Percentiles rank a stretch among this genome's conserved stretches.
Conservation (phyloP, 495 filamentous ascomycete species). For the Neurospora tetraspora region DNA sequence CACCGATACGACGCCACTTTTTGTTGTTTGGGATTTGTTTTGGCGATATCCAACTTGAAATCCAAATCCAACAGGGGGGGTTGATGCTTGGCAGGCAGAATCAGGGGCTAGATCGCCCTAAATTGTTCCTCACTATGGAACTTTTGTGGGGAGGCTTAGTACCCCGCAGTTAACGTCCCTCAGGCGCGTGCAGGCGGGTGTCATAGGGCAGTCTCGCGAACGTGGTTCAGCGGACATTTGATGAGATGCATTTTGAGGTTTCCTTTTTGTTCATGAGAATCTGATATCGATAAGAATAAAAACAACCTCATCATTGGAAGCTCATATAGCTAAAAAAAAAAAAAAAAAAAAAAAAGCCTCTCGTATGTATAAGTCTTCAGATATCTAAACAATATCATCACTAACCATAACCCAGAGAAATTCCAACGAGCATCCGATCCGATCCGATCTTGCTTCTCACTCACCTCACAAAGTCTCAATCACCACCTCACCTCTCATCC, state of each 20-base stretch:
- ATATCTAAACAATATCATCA: background rate
- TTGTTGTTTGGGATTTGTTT: background rate
- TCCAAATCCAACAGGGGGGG: background rate
- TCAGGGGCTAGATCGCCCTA: background rate
- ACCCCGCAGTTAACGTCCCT: background rate
- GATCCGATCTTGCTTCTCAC: background rate
- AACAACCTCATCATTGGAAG: background rate
- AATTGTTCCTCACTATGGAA: background rate
- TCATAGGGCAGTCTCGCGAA: background rate
- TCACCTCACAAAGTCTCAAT: background rate
- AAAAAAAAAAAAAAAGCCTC: background rate
- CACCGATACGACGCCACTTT: background rate
- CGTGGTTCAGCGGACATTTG: background rate
- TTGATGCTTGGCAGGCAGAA: background rate
- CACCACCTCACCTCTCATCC: background rate
- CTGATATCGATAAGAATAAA: background rate
- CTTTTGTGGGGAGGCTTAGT: background rate
- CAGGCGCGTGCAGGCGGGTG: background rate
- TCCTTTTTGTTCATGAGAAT: background rate
- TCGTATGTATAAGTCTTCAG: background rate
- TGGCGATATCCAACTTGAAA: too few relatives aligned
- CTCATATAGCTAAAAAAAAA: background rate
- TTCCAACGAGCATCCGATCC: too few relatives aligned
- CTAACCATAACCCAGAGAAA: background rate
- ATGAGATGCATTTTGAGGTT: background rate